These are phyloP conservation scores for Fusarium guadeloupense DNA, from an alignment of 2,329 filamentous ascomycete species.

Conservation along the genomic window DNA sequence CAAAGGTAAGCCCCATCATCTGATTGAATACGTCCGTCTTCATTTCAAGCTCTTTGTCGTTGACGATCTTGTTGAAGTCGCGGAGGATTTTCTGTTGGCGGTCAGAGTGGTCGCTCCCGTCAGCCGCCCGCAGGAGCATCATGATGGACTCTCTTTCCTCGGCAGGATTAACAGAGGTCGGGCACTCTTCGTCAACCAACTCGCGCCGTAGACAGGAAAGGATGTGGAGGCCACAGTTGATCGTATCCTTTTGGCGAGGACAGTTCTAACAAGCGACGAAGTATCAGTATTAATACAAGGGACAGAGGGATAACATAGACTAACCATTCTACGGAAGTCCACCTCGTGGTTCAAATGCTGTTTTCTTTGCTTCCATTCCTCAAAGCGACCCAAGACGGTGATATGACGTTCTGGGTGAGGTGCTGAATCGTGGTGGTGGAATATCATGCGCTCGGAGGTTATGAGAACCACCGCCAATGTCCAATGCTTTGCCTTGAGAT, in stretches of 20 bases:
- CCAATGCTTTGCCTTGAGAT: not conserved
- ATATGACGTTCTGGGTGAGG: fast-evolving
- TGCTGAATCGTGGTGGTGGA: not conserved
- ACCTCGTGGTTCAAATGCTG: not conserved
- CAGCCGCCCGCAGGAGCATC: not conserved
- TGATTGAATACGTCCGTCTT: not conserved
- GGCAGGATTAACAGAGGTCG: not conserved
- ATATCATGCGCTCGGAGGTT: not conserved
- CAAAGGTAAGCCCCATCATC: not conserved
- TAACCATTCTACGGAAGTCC: not conserved
- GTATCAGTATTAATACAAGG: not conserved
- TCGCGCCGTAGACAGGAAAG: not conserved
- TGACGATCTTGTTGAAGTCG: not conserved
- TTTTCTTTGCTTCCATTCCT: too few relatives aligned
- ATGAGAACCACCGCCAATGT: not conserved
- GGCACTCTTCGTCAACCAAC: not conserved
- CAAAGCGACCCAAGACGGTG: not conserved
- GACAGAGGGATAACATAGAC: not conserved
- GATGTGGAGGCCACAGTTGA: constrained; percentile 4
- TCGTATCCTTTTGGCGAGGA: not conserved
- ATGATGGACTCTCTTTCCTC: not conserved
- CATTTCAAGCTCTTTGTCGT: not conserved
- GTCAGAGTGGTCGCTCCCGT: not conserved
- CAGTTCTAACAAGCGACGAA: not conserved
- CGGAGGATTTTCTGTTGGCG: not conserved